A percentile compares a stretch with the other conserved stretches of the same genome.
phyloP scores from a whole-genome alignment of 495 filamentous ascomycete genomes.

The Chaetomium fimeti region DNA sequence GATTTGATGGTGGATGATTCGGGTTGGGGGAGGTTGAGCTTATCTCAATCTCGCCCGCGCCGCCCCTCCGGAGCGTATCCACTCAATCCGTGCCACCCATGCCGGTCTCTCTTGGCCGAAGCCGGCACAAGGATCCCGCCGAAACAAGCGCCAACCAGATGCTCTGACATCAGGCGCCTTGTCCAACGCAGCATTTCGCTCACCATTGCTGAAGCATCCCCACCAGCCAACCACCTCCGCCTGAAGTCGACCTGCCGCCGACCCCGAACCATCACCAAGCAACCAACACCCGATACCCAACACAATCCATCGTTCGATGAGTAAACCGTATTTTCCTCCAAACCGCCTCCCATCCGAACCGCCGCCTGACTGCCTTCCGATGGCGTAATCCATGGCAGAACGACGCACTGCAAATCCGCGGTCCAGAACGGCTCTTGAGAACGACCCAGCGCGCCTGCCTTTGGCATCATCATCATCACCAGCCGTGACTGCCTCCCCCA shows the following conservation, averaged over 20 bases:
- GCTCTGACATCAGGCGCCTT: not conserved
- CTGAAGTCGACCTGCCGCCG: constrained; percentile 1
- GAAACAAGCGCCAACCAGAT: not conserved
- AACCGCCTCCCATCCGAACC: constrained; percentile 20
- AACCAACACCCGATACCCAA: not conserved
- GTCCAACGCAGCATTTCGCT: constrained; percentile 12
- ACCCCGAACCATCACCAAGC: not conserved
- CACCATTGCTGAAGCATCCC: not conserved
- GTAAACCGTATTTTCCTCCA: constrained; percentile 19
- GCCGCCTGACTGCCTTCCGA: constrained; percentile 39
- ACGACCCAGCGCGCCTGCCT: constrained; percentile 46
- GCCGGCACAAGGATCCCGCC: not conserved
- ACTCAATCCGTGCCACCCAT: constrained; percentile 8
- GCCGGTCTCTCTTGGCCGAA: not conserved
- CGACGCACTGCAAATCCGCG: constrained; percentile 52
- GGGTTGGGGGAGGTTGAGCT: too few relatives aligned
- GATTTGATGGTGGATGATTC: too few relatives aligned
- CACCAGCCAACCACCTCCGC: constrained; percentile 17
- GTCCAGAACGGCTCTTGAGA: constrained; percentile 54
- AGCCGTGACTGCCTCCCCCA: constrained; percentile 26
- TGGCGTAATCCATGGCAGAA: constrained; percentile 61
- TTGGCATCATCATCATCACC: constrained; percentile 27
- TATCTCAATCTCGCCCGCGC: too few relatives aligned
- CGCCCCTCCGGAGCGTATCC: not conserved
- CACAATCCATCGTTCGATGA: constrained; percentile 16